Base-by-base conservation (phyloP, 1,284 basidiomycete species). In the Clitocybe nebularis region DNA sequence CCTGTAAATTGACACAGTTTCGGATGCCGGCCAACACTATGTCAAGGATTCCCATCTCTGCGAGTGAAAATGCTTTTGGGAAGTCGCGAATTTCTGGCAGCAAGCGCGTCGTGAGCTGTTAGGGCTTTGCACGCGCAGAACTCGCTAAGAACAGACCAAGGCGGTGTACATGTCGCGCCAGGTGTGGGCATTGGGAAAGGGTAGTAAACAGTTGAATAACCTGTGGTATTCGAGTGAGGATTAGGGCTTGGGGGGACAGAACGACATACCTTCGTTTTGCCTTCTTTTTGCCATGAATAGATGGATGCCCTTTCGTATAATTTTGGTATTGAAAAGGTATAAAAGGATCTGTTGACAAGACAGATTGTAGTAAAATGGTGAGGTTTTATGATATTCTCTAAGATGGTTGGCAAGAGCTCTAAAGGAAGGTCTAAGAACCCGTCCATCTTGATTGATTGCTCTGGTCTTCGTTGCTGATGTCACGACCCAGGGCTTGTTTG, bases 251-350 rank as follows among this genome's bases (percentile, higher is more conserved):
- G 6, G 11, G 6, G 22, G 13, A 8, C 7, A 20, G 43, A 36
- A 48, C 45, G 36, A 21, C n/a, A n/a, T n/a, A 81, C 84, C 68
- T 71, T 81, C 4, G 49, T 54, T 52, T 84, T 86, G 6, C 69
- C 70, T 24, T 78, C 69, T 47, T 68, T 79, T 41, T 85, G 74
- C 84, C 83, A 85, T 11, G 81, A 70, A 58, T 78, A 81, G 36
- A 87, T 77, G 36, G 67, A 69, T 10, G 77, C 66, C 9, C 68
- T 66, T 19, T 71, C 63, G 50, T 87, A 88, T 13, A 88, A 63
- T 16, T 60, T 48, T 9, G 70, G 64, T 0, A 66, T 59, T 0
- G 74, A 68, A 51, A 78, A 78, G 1, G 47, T 37, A 47, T 74
- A 61, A 51, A 85, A 84, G 1, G 60, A 45, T 39, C 64, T 72